Percentiles rank a stretch among this genome's conserved stretches.
Evolutionary conservation across 177 flowering plant species (phyloP).

Genomic region (Vitis hybrid): DNA sequence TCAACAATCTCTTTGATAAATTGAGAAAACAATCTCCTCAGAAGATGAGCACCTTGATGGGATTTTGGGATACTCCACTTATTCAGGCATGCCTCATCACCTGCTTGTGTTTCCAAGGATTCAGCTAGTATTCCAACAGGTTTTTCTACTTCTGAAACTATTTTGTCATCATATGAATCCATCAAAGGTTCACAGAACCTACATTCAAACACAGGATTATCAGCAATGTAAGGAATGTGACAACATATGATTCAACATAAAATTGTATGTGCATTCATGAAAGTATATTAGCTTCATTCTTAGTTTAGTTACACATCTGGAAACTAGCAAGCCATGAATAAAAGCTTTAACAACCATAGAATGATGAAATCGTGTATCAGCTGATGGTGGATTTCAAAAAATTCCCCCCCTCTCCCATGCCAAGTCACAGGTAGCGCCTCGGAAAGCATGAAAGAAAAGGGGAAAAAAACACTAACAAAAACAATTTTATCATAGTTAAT

Average conservation of each 20-base stretch:
- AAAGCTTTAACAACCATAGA: neutral
- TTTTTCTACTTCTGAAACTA: conserved; percentile 24
- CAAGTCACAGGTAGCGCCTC: no score
- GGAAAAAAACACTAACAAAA: no score
- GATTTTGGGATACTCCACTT: conserved; percentile 64
- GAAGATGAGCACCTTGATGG: conserved; percentile 41
- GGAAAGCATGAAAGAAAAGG: no score
- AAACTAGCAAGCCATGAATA: neutral
- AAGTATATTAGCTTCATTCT: neutral
- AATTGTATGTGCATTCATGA: neutral
- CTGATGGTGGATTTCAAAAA: neutral
- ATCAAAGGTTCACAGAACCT: conserved; percentile 88
- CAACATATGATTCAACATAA: neutral
- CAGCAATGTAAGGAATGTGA: neutral
- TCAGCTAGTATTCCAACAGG: conserved; percentile 17
- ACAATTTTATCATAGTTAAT: no score
- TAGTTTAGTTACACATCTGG: neutral
- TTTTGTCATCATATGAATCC: conserved; percentile 40
- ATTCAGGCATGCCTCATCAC: conserved; percentile 19
- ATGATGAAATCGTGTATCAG: neutral
- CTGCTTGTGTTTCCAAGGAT: conserved; percentile 26
- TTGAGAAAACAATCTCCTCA: conserved; percentile 67
- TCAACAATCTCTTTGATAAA: conserved; percentile 92
- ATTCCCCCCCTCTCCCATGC: no score
- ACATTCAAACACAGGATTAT: conserved; percentile 23